These are phyloP conservation scores for Protomyces macrosporus DNA, from an alignment of 1,139 yeast species.

Conservation along the genomic window DNA sequence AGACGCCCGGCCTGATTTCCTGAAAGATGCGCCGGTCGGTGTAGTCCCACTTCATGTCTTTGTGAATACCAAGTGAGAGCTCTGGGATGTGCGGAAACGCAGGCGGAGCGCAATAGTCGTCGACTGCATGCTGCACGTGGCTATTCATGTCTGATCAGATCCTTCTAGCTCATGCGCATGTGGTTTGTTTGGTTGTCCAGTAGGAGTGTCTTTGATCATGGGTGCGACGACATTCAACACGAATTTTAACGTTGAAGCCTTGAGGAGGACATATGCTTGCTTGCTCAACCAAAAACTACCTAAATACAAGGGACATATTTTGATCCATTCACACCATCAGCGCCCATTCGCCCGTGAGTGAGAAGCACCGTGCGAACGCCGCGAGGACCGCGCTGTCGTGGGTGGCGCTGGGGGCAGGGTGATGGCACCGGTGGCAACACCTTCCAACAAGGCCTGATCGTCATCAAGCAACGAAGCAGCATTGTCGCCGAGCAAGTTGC, in stretches of 20 bases:
- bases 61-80: neutral
- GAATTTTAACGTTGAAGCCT: too few species aligned
- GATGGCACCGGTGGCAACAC: neutral
- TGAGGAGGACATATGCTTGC: too few species aligned
- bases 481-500: neutral
- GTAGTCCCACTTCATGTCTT: constrained; percentile 8
- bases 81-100: neutral
- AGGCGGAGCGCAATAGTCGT: neutral
- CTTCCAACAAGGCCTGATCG: neutral
- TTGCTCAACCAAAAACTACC: too few species aligned
- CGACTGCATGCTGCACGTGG: neutral
- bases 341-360: too few species aligned
- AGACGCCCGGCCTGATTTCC: constrained; percentile 19
- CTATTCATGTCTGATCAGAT: neutral
- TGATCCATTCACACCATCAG: too few species aligned
- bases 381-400: neutral
- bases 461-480: neutral
- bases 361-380: neutral
- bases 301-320: too few species aligned
- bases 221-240: too few species aligned
- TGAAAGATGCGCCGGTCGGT: constrained; percentile 18
- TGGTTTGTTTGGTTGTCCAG: too few species aligned
- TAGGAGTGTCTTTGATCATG: too few species aligned
- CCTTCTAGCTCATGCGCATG: too few species aligned
- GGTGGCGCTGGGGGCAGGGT: neutral